These are phyloP conservation scores for Erythrophleum ivorense DNA, from an alignment of 331 rosid genomes.

Conservation along the genomic window DNA sequence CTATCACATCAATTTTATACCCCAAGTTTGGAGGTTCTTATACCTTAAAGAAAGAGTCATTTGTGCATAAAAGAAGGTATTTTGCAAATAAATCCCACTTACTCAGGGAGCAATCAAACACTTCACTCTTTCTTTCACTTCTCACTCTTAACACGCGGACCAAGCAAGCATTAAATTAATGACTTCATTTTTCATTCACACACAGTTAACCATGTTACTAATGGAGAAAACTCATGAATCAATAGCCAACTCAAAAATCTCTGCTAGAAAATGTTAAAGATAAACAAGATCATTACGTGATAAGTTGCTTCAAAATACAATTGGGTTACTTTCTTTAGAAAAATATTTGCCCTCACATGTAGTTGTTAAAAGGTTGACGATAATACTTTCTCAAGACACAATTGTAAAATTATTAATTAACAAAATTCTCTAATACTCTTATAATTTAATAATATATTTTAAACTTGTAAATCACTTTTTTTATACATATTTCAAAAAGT, in stretches of 20 bases:
- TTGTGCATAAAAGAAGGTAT: background rate
- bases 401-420: too few species aligned
- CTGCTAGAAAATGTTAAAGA: background rate
- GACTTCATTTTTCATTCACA: background rate
- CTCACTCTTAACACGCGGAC: background rate
- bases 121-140: background rate
- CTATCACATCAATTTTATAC: background rate
- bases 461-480: too few species aligned
- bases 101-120: background rate
- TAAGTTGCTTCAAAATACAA: too few species aligned
- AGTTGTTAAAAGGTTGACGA: too few species aligned
- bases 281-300: too few species aligned
- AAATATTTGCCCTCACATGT: too few species aligned
- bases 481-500: too few species aligned
- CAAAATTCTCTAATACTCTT: too few species aligned
- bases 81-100: background rate
- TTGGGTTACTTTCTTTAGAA: too few species aligned
- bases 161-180: background rate
- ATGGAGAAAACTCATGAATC: background rate
- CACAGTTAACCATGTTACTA: background rate
- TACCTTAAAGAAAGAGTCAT: background rate
- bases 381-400: too few species aligned
- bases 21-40: too few species aligned
- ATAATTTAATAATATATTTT: too few species aligned
- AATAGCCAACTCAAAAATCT: background rate